Evolutionary conservation across 1,284 basidiomycete species (phyloP).

Genomic region (Tremellales sp.): DNA sequence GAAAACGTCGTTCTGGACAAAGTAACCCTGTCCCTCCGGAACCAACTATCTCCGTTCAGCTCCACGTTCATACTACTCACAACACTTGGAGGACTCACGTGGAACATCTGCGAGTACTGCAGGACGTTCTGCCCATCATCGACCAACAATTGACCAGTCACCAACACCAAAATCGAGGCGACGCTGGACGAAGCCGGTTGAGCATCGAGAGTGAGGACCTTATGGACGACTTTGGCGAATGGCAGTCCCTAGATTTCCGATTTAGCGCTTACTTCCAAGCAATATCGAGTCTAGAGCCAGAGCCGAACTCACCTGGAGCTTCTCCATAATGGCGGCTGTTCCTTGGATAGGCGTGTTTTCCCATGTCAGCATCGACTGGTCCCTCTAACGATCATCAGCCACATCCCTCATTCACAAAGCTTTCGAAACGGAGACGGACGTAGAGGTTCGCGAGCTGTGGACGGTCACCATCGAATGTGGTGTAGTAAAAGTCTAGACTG

Average conservation of each 20-base stretch:
- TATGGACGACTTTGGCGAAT: constrained; percentile 77
- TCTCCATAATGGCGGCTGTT: constrained; percentile 62
- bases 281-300: neutral
- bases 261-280: neutral
- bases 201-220: constrained; percentile 77
- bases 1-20: constrained; percentile 88
- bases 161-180: constrained; percentile 73
- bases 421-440: constrained; percentile 28
- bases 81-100: constrained; percentile 45
- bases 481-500: constrained; percentile 49
- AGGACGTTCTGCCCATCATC: constrained; percentile 75
- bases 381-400: constrained; percentile 56
- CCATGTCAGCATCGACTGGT: constrained; percentile 82
- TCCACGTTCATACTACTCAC: neutral
- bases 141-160: constrained; percentile 80
- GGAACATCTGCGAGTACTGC: constrained; percentile 87
- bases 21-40: constrained; percentile 72
- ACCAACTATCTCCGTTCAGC: constrained; percentile 55
- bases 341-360: constrained; percentile 69
- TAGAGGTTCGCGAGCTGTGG: constrained; percentile 42
- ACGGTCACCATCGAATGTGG: constrained; percentile 44
- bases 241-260: constrained; percentile 54
- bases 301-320: constrained; percentile 63
- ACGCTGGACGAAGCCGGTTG: constrained; percentile 71
- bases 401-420: neutral